Percentiles rank a stretch among this genome's conserved stretches.
These are phyloP conservation scores for Sporothrix pallida DNA, from an alignment of 2,329 filamentous ascomycete genomes.

Conservation along the genomic window DNA sequence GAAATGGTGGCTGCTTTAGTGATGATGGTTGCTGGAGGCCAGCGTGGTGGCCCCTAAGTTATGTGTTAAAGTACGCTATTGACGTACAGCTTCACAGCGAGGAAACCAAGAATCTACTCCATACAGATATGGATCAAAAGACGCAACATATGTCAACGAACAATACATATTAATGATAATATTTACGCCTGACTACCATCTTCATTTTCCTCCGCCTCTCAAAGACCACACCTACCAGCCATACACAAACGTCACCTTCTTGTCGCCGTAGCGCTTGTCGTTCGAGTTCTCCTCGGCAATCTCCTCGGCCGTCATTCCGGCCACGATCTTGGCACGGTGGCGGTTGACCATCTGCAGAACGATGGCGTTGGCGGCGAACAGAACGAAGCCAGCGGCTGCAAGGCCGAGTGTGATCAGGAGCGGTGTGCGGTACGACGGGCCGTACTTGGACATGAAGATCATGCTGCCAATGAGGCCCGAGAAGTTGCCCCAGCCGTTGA, in stretches of 20 bases:
- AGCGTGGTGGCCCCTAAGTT: too few relatives aligned
- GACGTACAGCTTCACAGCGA: too few relatives aligned
- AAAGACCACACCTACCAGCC: conserved; percentile 12
- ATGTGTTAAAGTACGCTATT: too few relatives aligned
- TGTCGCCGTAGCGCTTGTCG: conserved; percentile 31
- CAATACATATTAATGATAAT: too few relatives aligned
- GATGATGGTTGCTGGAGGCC: too few relatives aligned
- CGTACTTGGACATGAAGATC: conserved; percentile 30
- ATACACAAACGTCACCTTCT: conserved; percentile 33
- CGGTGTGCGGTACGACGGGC: conserved; percentile 27
- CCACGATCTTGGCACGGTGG: conserved; percentile 30
- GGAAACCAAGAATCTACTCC: too few relatives aligned
- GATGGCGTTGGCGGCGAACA: conserved; percentile 23
- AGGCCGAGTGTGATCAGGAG: conserved; percentile 30
- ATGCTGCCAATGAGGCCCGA: conserved; percentile 31
- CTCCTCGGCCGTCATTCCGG: conserved; percentile 30
- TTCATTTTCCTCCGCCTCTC: too few relatives aligned
- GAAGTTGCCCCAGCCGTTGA: conserved; percentile 33
- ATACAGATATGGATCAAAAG: too few relatives aligned
- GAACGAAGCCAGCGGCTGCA: conserved; percentile 16
- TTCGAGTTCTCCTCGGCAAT: conserved; percentile 30
- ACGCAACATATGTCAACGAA: too few relatives aligned
- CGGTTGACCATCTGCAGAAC: conserved; percentile 29
- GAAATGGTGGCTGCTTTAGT: too few relatives aligned
- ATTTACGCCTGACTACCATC: too few relatives aligned